Base-by-base conservation (phyloP, 257 asterid species). In the Solanum clarkiae region DNA sequence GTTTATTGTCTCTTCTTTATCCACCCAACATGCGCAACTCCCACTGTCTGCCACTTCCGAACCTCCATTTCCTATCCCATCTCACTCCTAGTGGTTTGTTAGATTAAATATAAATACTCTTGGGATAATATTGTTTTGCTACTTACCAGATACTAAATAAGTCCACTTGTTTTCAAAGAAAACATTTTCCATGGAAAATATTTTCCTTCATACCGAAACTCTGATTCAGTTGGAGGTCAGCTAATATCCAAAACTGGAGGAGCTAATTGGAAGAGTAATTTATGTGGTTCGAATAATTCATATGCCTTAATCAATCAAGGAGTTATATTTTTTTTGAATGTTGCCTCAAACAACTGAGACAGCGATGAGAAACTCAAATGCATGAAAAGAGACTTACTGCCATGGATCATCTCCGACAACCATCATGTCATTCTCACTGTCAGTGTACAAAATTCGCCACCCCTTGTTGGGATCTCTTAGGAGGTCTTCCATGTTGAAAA, bases 391-490 rank as follows among this genome's bases (percentile, higher is more conserved):
- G 74, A 92, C 99, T 92, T 93, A 96, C 99, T 89, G 93, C 99
- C 99, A 96, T 10, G 99, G 99, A 89, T 96, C 99, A 60, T 96
- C 99, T 17, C 99, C 99, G 20, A 93, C 99, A 24, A 96, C 98
- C 99, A 96, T 94, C 98, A 93, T 93, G 90, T 96, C 99, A 77
- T 93, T 96, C 86, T 96, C 99, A 80, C 98, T 93, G 88, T 96
- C 99, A 0, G 98, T 94, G 20, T 96, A 96, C 91, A 96, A 86
- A 81, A 96, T 89, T 60, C 95, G 94, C 99, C 99, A 96, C 60
- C 98, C 99, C 51, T 93, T 88, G 80, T 91, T 89, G 7, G 95
- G 97, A 87, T 95, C 93, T 55, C 86, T 90, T 91, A 96, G 81
- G 82, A 96, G 93, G 70, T 96, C 97, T 84, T 96, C 98, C 99